phyloP scores from a whole-genome alignment of 495 filamentous ascomycete species.

The Astrocystis sublimbata region DNA sequence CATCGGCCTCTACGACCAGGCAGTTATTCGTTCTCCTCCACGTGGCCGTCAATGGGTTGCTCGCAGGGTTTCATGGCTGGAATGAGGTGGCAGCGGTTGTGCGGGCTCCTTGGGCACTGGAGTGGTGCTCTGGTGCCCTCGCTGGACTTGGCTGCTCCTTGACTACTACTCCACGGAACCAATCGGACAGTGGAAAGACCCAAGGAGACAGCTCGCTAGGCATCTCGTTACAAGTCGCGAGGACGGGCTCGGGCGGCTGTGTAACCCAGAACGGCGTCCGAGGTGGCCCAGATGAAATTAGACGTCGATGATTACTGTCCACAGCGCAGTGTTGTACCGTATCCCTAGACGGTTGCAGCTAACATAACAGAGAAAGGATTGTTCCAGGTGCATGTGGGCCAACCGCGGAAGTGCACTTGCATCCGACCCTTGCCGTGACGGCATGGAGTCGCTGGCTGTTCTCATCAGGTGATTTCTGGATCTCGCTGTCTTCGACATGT shows the following conservation, averaged over 20 bases:
- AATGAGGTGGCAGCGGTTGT: constrained; percentile 11
- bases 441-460: constrained; percentile 28
- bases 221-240: not conserved
- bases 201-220: not conserved
- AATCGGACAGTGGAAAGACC: constrained; percentile 4
- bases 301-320: constrained; percentile 14
- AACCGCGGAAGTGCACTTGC: constrained; percentile 31
- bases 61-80: not conserved
- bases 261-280: constrained; percentile 12
- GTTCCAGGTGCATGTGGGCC: constrained; percentile 23
- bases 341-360: constrained; percentile 19
- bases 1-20: not conserved
- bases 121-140: constrained; percentile 11
- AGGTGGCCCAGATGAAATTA: constrained; percentile 9
- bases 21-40: not conserved
- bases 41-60: not conserved
- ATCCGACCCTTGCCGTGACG: constrained; percentile 33
- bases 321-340: constrained; percentile 4
- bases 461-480: constrained; percentile 32
- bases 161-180: constrained; percentile 13
- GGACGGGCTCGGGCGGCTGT: not conserved
- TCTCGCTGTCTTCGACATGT: not conserved
- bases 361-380: constrained; percentile 19
- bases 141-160: constrained; percentile 15
- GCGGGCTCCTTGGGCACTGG: constrained; percentile 10